Evolutionary conservation across 2,329 filamentous ascomycete species (phyloP), one percentile per base, ranked within the genome.

Genomic region (Aspergillus viridinutans): DNA sequence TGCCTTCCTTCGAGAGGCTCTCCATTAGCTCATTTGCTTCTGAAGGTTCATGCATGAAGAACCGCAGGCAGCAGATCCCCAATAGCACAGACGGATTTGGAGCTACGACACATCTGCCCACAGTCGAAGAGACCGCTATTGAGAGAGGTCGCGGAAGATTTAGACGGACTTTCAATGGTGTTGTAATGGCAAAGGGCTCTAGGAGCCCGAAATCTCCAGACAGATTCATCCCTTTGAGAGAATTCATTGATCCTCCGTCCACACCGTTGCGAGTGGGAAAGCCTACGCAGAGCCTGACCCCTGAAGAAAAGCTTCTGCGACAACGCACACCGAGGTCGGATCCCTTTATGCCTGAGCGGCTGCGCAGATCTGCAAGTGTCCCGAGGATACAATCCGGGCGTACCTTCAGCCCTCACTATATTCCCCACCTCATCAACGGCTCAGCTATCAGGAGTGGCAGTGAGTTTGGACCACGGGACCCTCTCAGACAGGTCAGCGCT

Each of bases 171-270:
- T 43, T 55, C 20, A 58, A 55, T 52, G 17, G 53, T 42, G 58
- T 55, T 29, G 40, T 49, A 49, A 38, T 59, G 52, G 53, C 57
- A 35, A 57, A 54, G 23, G 47, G 51, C 1, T 62, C 62, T 38
- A 64, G 49, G 35, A 61, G 61, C 17, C 68, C 69, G 14, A 56
- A 58, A 12, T 78, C 76, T 10, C 80, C 80, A 23, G 85, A 88
- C 69, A 79, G 86, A 28, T 88, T 87, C 66, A 80, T 88, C 48
- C 77, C 82, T 32, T 66, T 66, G 53, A 75, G 80, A 50, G 74
- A 76, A 50, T 74, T 74, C 49, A 69, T 72, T 4, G 71, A 74
- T 23, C 64, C 72, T 38, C 71, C 77, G 17, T 72, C 77, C 25
- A 76, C 81, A 54, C 80, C 76, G 49, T 85, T 83, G 61, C 79